phyloP scores from a whole-genome alignment of 306 rosid genomes.

The Trifolium dubium region DNA sequence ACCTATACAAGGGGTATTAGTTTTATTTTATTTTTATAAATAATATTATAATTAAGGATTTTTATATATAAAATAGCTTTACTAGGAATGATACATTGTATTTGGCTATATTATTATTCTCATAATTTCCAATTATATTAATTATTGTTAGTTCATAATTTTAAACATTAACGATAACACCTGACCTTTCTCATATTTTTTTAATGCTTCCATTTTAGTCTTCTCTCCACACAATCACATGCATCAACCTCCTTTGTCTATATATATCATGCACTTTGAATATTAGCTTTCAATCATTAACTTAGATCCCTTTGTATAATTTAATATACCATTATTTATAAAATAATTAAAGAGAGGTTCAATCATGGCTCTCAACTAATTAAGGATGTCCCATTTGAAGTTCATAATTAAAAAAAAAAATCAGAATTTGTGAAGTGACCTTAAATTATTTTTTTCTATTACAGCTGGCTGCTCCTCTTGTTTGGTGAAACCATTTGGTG shows the following conservation, averaged over 20 bases:
- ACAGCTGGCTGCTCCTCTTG: constrained; percentile 48
- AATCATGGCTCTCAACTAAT: constrained; percentile 52
- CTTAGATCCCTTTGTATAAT: constrained; percentile 50
- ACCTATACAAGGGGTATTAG: constrained; percentile 15
- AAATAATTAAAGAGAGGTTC: constrained; percentile 16
- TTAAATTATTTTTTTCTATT: constrained; percentile 23
- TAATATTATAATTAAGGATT: background rate
- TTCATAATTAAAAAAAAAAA: constrained; percentile 5
- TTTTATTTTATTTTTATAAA: background rate
- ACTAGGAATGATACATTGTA: constrained; percentile 45
- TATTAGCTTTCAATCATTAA: constrained; percentile 56
- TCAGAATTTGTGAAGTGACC: constrained; percentile 33
- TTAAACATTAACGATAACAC: constrained; percentile 37
- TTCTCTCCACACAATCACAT: constrained; percentile 55
- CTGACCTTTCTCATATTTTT: constrained; percentile 38
- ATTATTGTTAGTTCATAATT: constrained; percentile 48
- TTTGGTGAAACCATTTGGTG: constrained; percentile 48
- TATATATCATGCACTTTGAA: constrained; percentile 39
- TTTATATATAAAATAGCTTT: too few species aligned
- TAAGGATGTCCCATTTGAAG: constrained; percentile 39
- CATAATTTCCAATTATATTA: constrained; percentile 37
- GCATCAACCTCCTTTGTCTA: constrained; percentile 52
- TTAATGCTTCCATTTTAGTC: constrained; percentile 35
- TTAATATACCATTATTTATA: constrained; percentile 27
- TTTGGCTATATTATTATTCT: constrained; percentile 39